A percentile compares a stretch with the other conserved stretches of the same genome.
Conservation (phyloP, 1,284 basidiomycete genomes). For the Marasmius sp. region DNA sequence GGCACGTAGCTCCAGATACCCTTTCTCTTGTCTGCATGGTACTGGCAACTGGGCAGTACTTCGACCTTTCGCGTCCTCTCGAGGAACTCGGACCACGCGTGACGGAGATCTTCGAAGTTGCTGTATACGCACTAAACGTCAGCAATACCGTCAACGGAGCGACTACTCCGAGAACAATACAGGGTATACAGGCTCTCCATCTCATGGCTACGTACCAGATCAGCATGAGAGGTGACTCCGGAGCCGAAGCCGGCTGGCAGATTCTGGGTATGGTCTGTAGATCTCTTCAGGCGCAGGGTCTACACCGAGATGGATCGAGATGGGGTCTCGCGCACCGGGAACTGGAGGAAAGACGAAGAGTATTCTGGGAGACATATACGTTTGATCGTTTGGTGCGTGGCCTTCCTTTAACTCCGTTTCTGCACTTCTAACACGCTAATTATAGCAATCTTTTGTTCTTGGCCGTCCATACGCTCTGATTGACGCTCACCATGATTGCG, state of each 20-base stretch:
- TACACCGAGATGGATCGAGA: constrained; percentile 23
- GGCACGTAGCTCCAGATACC: constrained; percentile 13
- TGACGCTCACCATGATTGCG: constrained; percentile 23
- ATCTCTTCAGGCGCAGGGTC: constrained; percentile 22
- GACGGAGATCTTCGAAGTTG: constrained; percentile 17
- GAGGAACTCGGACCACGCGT: constrained; percentile 10
- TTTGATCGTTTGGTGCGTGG: constrained; percentile 23
- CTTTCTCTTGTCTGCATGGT: constrained; percentile 19
- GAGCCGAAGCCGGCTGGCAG: constrained; percentile 24
- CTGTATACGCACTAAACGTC: constrained; percentile 18
- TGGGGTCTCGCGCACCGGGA: constrained; percentile 21
- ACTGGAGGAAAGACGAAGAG: constrained; percentile 21
- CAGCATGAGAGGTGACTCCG: constrained; percentile 18
- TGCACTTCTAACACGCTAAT: background rate
- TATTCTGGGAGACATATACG: constrained; percentile 21
- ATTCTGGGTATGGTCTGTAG: constrained; percentile 22
- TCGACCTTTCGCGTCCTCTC: constrained; percentile 17
- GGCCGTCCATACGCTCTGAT: constrained; percentile 22
- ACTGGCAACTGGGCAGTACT: constrained; percentile 21
- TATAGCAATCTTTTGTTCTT: constrained; percentile 24
- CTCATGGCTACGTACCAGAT: constrained; percentile 21
- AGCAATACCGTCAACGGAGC: constrained; percentile 17
- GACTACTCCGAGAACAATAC: constrained; percentile 13
- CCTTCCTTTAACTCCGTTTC: background rate
- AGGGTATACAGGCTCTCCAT: constrained; percentile 22